Evolutionary conservation across 306 rosid species (phyloP), one percentile per base, ranked within the genome.

Genomic region (Cajanus cajan): DNA sequence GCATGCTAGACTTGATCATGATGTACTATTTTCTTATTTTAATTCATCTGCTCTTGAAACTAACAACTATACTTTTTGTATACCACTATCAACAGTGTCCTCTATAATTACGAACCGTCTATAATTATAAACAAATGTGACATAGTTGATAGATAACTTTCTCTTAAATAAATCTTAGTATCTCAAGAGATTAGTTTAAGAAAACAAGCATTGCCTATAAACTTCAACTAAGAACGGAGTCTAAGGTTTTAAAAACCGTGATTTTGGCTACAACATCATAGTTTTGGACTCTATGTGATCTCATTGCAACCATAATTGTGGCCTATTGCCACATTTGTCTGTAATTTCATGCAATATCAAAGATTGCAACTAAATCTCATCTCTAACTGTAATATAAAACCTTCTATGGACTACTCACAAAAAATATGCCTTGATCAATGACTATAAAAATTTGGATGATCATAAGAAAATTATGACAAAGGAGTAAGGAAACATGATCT

Each of bases 1-100:
- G 34, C 47, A 19, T 78, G 48, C 36, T 72, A 16, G 21, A 50
- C 41, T 45, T 67, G 22, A 24, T 78, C 82, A 36, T 71, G 15
- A 7, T 72, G 54, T 31, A 16, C 67, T 34, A 14, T 71, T 31
- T 55, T 78, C 37, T 54, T 8, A 5, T 41, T 70, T 40, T n/a
- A 55, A 68, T 45, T 45, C 62, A 7, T 64, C 36, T 59, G 3
- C 47, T 50, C 37, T 41, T 75, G 12, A 34, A 75, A 70, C 58
- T 22, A 63, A 21, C 64, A 19, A 21, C 34, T 50, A 8, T 68
- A 2, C 12, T 61, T 45, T 59, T 33, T 44, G 57, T 45, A 39
- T 3, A n/a, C n/a, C n/a, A n/a, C n/a, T n/a, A n/a, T n/a, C n/a
- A n/a, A n/a, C n/a, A n/a, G n/a, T n/a, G n/a, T n/a, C n/a, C n/a